These are phyloP conservation scores for Hondaea fermentalgiana DNA, from an alignment of 108 stramenopile genomes.

Conservation along the genomic window DNA sequence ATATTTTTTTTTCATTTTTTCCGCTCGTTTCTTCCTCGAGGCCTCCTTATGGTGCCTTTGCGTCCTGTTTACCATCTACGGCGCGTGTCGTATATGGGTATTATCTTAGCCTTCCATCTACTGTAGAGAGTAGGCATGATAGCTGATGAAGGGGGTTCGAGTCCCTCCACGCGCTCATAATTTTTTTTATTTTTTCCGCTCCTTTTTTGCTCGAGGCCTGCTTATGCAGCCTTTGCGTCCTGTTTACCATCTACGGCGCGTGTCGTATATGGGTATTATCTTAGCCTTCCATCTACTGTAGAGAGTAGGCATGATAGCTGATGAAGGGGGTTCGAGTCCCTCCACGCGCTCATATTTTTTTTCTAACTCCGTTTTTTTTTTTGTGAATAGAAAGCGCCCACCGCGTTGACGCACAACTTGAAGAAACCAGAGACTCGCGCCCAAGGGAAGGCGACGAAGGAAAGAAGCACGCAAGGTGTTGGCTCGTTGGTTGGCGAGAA, in stretches of 20 bases:
- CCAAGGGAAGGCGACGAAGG: too few relatives aligned
- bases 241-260: not conserved
- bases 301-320: not conserved
- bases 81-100: not conserved
- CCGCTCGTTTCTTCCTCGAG: not conserved
- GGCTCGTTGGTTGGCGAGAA: not conserved
- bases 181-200: not conserved
- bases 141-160: not conserved
- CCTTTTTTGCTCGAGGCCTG: not conserved
- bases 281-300: not conserved
- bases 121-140: not conserved
- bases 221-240: not conserved
- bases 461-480: not conserved
- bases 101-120: not conserved
- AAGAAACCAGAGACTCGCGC: too few relatives aligned
- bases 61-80: not conserved
- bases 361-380: too few relatives aligned
- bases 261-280: constrained; percentile 10
- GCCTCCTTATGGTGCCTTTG: not conserved
- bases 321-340: constrained; percentile 9
- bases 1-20: not conserved
- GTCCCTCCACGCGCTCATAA: not conserved
- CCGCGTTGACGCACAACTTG: too few relatives aligned
- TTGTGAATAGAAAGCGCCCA: too few relatives aligned
- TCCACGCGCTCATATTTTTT: not conserved